Base-by-base conservation (phyloP, 305 asterid species). In the Plantago coronopus region DNA sequence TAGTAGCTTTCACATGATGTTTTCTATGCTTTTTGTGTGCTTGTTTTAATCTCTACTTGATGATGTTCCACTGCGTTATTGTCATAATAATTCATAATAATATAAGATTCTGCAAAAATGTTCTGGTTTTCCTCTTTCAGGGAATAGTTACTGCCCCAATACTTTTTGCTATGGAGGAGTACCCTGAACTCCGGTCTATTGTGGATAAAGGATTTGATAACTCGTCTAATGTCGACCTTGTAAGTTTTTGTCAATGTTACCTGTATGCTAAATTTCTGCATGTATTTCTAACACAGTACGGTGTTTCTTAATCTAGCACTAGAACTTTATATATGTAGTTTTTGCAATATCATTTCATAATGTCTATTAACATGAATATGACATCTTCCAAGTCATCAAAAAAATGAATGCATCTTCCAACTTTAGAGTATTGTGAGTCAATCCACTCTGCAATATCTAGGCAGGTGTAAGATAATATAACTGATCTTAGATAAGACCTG, bases 71-170 rank as follows among this genome's bases (percentile, higher is more conserved):
- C 27, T 45, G 38, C 4, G 38, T 12, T 19, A 55, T 45, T 61
- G 47, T 60, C 63, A 6, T 47, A 19, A 25, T 13, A 54, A 47
- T 15, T 0, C 1, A 8, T 1, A 1, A 1, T 34, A 8, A 7
- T 27, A 27, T 27, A 27, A 27, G 4, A 13, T 43, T 60, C 42
- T 49, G 34, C 49, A 19, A 50, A 51, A 27, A 45, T 44, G 51
- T 46, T 40, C 45, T 25, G 31, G 22, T 25, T 38, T 63, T 61
- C 44, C 66, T 48, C 55, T 67, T 47, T 49, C 78, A 89, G 96
- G 97, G 99, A 23, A 83, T 89, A 48, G 45, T 93, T 47, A 93
- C 99, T 54, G 97, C 97, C 69, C 97, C 99, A 12, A 80, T 89
- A 66, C 74, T 93, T 72, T 89, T 86, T 46, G 99, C 99, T 22